phyloP scores from a whole-genome alignment of 345 rosid genomes.

The Rhodomyrtus tomentosa region DNA sequence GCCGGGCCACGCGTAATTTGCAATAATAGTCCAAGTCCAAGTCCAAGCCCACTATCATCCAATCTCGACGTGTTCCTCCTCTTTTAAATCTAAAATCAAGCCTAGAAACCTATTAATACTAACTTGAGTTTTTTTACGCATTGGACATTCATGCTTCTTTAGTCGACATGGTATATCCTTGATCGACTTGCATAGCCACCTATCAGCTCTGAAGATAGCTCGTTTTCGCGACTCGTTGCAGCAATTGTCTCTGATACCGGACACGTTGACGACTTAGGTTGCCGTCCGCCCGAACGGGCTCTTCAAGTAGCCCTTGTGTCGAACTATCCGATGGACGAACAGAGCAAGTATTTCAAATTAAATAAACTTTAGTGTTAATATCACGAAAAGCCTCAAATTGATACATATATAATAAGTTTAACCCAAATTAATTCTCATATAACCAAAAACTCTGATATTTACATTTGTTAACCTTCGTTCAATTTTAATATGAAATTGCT shows the following conservation, averaged over 20 bases:
- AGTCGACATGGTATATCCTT: not conserved
- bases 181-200: not conserved
- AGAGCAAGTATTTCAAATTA: not conserved
- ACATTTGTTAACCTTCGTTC: too few species aligned
- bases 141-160: not conserved
- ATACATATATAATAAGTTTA: too few species aligned
- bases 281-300: accelerated
- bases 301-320: not conserved
- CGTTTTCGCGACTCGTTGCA: not conserved
- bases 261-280: not conserved
- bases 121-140: not conserved
- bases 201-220: not conserved
- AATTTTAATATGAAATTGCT: too few species aligned
- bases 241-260: not conserved
- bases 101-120: not conserved
- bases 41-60: not conserved
- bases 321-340: not conserved
- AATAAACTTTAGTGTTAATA: too few species aligned
- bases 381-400: too few species aligned
- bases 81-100: not conserved
- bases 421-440: too few species aligned
- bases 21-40: not conserved
- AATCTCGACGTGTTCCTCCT: not conserved
- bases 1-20: not conserved
- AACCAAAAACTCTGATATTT: too few species aligned